Evolutionary conservation across 2,329 filamentous ascomycete genomes (phyloP), one percentile per base, ranked within the genome.

Genomic region (Mycogone perniciosa): DNA sequence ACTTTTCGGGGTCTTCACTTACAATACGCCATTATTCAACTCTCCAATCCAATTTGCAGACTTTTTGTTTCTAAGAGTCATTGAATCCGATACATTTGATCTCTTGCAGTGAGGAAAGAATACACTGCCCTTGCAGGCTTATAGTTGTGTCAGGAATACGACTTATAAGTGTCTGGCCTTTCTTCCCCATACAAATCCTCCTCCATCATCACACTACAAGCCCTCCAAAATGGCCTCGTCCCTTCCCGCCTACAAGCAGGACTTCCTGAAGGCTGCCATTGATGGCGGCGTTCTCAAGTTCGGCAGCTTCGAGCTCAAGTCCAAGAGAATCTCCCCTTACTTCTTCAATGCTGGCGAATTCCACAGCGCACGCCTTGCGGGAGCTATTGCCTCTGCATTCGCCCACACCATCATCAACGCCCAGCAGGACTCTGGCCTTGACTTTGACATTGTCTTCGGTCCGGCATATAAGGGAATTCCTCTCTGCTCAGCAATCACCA

Each of bases 381-480:
- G 80, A 56, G 82, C 89, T 51, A 88, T 96, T 59, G 81, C 86
- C 47, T 79, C 82, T 38, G 90, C 92, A 53, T 97, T 92, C 70
- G 92, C 92, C 40, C 70, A 78, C 57, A 77, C 81, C 51, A 81
- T 86, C 60, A 71, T 76, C 56, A 68, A 76, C 44, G 72, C 75
- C 20, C 69, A 71, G 59, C 60, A 67, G 41, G 62, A 71, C 33
- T 60, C 64, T 33, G 67, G 70, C 33, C 71, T 80, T 42, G 71
- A 79, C 31, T 85, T 95, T 68, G 92, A 97, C 67, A 80, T 97
- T 60, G 77, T 97, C 63, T 97, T 97, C 69, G 91, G 81, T 11
- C 92, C 93, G 3, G 92, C 93, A 7, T 99, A 97, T 78, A 99
- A 97, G 75, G 93, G 93, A 41, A 96, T 97, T 57, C 89, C 91